These are phyloP conservation scores for Porodaedalea pini DNA, from an alignment of 1,284 basidiomycete genomes.

Conservation along the genomic window DNA sequence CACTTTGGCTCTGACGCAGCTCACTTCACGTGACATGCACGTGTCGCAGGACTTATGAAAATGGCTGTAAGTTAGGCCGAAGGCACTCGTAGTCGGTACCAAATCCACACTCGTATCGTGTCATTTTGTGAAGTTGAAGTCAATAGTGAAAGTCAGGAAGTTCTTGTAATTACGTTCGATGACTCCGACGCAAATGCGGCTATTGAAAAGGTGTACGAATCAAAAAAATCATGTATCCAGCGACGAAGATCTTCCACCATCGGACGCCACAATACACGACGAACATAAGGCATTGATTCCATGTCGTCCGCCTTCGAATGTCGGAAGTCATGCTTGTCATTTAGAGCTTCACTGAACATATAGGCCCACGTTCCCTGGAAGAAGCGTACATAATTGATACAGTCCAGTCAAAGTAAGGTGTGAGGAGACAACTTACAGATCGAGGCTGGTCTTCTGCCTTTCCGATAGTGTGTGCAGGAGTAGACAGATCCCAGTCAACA, in stretches of 20 bases:
- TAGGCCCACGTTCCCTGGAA: not conserved
- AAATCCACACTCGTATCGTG: too few species aligned
- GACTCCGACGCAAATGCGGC: too few species aligned
- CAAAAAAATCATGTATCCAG: too few species aligned
- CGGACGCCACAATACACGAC: conserved; percentile 19
- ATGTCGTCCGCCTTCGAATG: conserved; percentile 33
- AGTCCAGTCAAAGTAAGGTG: not conserved
- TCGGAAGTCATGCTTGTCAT: conserved; percentile 16
- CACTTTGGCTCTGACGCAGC: too few species aligned
- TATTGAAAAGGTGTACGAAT: not conserved
- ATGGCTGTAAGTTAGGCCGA: too few species aligned
- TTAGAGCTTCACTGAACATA: not conserved
- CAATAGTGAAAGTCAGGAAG: too few species aligned
- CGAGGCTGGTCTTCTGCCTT: conserved; percentile 39
- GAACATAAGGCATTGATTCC: conserved; percentile 34
- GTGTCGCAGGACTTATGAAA: too few species aligned
- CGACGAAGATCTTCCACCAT: too few species aligned
- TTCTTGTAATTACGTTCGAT: too few species aligned
- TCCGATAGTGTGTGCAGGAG: conserved; percentile 3
- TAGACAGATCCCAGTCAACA: conserved; percentile 36
- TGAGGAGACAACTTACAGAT: conserved; percentile 24
- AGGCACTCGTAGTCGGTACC: too few species aligned
- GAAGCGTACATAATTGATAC: not conserved
- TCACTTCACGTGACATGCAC: too few species aligned
- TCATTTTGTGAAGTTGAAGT: too few species aligned